Evolutionary conservation across 2,329 filamentous ascomycete species (phyloP).

Genomic region (Stagonosporopsis cucurbitacearum): DNA sequence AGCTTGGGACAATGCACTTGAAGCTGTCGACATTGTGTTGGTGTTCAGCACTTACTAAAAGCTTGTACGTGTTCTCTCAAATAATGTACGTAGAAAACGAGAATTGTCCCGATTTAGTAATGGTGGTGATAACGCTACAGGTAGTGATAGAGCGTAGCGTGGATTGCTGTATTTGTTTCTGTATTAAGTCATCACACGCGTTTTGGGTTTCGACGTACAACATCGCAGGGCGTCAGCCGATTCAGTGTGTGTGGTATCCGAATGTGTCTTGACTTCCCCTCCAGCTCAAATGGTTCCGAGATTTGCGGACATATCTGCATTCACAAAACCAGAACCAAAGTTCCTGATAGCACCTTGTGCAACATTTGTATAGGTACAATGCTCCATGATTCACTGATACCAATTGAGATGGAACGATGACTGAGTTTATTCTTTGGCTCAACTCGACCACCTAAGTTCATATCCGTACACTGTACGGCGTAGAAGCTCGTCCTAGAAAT

Average conservation of each 20-base stretch:
- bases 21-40: neutral
- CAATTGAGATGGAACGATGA: neutral
- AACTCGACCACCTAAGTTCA: constrained; percentile 66
- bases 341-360: neutral
- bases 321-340: neutral
- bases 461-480: constrained; percentile 86
- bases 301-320: neutral
- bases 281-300: neutral
- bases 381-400: neutral
- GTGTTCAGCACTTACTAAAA: neutral
- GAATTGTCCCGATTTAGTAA: no score
- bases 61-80: no score
- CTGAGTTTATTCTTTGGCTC: neutral
- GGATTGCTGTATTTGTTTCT: no score
- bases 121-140: no score
- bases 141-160: no score
- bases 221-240: neutral
- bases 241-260: neutral
- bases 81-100: no score
- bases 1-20: neutral
- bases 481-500: constrained; percentile 70
- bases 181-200: no score
- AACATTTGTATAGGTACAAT: neutral
- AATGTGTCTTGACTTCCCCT: neutral
- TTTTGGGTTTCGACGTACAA: no score